Evolutionary conservation across 768 basidiomycete genomes (phyloP).

Genomic region (Lentinula raphanica): DNA sequence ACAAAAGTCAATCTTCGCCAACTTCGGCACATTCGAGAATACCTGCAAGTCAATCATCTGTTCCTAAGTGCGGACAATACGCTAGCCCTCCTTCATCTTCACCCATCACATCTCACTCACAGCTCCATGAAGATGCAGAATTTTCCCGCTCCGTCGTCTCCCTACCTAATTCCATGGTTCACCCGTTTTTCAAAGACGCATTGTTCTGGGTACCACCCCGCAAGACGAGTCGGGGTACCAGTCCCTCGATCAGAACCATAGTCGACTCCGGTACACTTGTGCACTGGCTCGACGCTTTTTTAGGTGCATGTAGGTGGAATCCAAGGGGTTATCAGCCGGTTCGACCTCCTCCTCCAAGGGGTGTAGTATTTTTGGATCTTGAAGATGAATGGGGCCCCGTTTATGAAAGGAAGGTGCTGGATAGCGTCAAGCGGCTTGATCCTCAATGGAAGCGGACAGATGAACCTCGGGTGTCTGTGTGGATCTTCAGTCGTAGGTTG

Average conservation of each 20-base stretch:
- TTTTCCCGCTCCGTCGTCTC: not conserved
- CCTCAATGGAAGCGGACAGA: not conserved
- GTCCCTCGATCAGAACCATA: not conserved
- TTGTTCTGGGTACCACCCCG: not conserved
- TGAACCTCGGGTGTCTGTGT: not conserved
- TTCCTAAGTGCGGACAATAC: too few relatives aligned
- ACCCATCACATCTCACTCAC: not conserved
- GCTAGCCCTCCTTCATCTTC: conserved; percentile 1
- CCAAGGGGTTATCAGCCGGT: not conserved
- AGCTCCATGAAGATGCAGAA: not conserved
- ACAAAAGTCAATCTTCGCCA: too few relatives aligned
- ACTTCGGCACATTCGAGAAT: too few relatives aligned
- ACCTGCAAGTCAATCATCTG: too few relatives aligned
- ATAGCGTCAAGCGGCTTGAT: not conserved
- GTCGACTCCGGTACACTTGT: not conserved
- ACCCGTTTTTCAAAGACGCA: conserved; percentile 5
- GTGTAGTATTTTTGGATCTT: not conserved
- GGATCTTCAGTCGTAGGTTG: conserved; percentile 3
- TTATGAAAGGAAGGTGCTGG: not conserved
- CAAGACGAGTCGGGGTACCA: not conserved
- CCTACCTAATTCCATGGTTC: not conserved
- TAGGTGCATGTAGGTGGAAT: conserved; percentile 5
- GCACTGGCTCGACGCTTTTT: not conserved
- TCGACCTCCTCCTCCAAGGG: not conserved
- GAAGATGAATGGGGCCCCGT: not conserved